phyloP scores from a whole-genome alignment of 768 basidiomycete species.

The Pleurotus salmoneostramineus region DNA sequence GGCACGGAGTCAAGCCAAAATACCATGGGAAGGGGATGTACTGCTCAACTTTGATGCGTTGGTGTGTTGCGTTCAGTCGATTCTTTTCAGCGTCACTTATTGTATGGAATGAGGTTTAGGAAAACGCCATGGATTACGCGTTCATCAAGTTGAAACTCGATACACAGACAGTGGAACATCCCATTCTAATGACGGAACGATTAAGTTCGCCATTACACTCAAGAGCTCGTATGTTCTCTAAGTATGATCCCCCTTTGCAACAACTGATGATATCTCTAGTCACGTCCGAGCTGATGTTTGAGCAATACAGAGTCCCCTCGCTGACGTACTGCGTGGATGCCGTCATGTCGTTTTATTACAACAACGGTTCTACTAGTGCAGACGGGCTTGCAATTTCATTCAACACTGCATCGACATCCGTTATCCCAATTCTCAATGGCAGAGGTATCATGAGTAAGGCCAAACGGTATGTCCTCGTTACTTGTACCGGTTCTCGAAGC shows the following conservation, averaged over 20 bases:
- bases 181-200: conserved; percentile 91
- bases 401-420: conserved; percentile 86
- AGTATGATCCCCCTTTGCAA: not conserved
- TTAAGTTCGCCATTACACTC: conserved; percentile 87
- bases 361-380: conserved; percentile 35
- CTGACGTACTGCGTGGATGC: conserved; percentile 88
- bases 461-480: conserved; percentile 56
- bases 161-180: conserved; percentile 72
- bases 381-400: conserved; percentile 90
- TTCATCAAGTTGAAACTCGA: conserved; percentile 87
- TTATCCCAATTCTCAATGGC: conserved; percentile 84
- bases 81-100: not conserved
- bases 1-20: conserved; percentile 71
- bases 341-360: conserved; percentile 89
- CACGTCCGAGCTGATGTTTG: conserved; percentile 95
- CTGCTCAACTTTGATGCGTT: conserved; percentile 88
- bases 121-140: conserved; percentile 90
- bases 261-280: conserved; percentile 42
- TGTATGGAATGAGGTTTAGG: conserved; percentile 48
- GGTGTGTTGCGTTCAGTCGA: conserved; percentile 46
- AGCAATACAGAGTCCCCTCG: conserved; percentile 83
- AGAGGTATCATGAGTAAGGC: conserved; percentile 81
- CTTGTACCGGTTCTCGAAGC: not conserved
- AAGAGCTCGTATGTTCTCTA: conserved; percentile 60
- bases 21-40: conserved; percentile 94